These are phyloP conservation scores for Tricholoma furcatifolium DNA, from an alignment of 768 basidiomycete genomes.

Conservation along the genomic window DNA sequence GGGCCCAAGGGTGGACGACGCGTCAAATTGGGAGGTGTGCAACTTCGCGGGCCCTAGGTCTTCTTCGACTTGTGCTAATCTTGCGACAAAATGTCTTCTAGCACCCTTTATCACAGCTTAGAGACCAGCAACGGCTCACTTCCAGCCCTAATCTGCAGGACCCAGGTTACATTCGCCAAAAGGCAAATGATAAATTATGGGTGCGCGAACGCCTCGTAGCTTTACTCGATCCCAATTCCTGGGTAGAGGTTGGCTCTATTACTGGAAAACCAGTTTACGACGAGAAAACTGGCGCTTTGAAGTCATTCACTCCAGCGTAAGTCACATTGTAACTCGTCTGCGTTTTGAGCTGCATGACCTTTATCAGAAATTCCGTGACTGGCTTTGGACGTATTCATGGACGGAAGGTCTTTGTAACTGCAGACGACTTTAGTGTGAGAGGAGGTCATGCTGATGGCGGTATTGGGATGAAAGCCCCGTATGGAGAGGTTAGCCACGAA, in stretches of 20 bases:
- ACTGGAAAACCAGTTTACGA: slow-evolving; percentile 33
- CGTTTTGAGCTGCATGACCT: neutral
- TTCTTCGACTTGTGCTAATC: neutral
- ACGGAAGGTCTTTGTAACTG: slow-evolving; percentile 37
- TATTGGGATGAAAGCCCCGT: slow-evolving; percentile 35
- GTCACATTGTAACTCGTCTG: slow-evolving; percentile 2
- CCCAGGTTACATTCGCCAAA: slow-evolving; percentile 39
- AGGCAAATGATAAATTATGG: slow-evolving; percentile 37
- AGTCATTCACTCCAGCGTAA: slow-evolving; percentile 36
- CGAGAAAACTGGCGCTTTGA: slow-evolving; percentile 25
- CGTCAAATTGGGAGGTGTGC: slow-evolving; percentile 31
- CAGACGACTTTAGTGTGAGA: slow-evolving; percentile 42
- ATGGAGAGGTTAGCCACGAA: slow-evolving; percentile 32
- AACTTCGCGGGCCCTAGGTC: neutral
- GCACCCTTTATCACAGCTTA: slow-evolving; percentile 29
- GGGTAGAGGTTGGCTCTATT: slow-evolving; percentile 35
- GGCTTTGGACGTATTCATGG: slow-evolving; percentile 33
- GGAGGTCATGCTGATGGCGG: slow-evolving; percentile 44
- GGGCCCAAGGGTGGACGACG: slow-evolving; percentile 15
- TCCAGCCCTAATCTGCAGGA: slow-evolving; percentile 32
- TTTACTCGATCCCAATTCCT: slow-evolving; percentile 32
- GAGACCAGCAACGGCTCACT: slow-evolving; percentile 30
- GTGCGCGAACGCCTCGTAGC: slow-evolving; percentile 36
- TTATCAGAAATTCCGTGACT: slow-evolving; percentile 33
- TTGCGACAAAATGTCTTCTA: slow-evolving; percentile 5